Conservation (phyloP, 139 green algal genomes). For the Edaphochlamys debaryana region DNA sequence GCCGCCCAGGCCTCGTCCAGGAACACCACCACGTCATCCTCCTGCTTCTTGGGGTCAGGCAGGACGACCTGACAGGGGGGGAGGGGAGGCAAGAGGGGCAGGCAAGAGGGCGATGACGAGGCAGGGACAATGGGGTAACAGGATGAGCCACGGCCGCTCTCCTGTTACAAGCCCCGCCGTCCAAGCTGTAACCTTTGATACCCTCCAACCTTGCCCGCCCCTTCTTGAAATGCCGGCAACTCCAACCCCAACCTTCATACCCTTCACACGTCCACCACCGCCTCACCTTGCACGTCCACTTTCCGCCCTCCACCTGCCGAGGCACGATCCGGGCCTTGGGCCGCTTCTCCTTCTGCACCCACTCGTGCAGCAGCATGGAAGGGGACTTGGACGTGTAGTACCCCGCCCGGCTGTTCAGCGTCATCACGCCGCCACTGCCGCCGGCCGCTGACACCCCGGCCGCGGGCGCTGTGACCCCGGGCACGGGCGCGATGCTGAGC, state of each 20-base stretch:
- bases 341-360: constrained; percentile 70
- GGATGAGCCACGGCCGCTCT: too few species aligned
- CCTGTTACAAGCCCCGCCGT: too few species aligned
- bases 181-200: too few species aligned
- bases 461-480: neutral
- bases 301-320: constrained; percentile 22
- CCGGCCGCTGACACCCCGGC: neutral
- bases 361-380: constrained; percentile 86
- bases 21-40: constrained; percentile 83
- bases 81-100: neutral
- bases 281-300: constrained; percentile 59
- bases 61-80: constrained; percentile 73
- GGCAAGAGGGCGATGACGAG: neutral
- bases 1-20: constrained; percentile 61
- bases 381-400: constrained; percentile 84
- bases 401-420: constrained; percentile 72
- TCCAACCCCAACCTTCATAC: neutral
- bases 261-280: neutral
- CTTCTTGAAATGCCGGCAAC: too few species aligned
- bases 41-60: constrained; percentile 68
- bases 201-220: too few species aligned
- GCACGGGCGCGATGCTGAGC: too few species aligned
- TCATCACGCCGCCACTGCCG: constrained; percentile 24
- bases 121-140: too few species aligned
- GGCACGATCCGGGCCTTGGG: constrained; percentile 45